Percentiles rank a stretch among this genome's conserved stretches.
phyloP scores from a whole-genome alignment of 257 asterid genomes.

The Solanum clarkiae region DNA sequence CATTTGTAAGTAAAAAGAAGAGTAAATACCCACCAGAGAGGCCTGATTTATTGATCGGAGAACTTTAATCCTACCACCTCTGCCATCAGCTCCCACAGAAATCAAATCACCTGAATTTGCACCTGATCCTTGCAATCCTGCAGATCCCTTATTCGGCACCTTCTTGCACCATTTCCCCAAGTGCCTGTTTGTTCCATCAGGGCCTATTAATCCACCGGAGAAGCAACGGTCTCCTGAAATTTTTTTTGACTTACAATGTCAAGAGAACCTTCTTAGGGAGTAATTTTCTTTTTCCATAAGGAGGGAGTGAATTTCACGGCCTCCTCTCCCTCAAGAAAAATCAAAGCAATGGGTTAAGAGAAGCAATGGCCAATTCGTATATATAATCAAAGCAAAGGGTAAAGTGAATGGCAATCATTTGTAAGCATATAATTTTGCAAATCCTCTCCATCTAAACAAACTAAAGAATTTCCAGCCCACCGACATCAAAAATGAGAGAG shows the following conservation, averaged over 20 bases:
- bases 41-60: constrained; percentile 55
- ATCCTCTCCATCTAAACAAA: not conserved
- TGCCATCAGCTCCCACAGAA: constrained; percentile 90
- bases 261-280: not conserved
- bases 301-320: not conserved
- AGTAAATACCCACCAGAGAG: constrained; percentile 30
- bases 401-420: not conserved
- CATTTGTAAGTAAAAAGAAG: not conserved
- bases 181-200: constrained; percentile 76
- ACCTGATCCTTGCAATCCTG: constrained; percentile 24
- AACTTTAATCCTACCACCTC: constrained; percentile 82
- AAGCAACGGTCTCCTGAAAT: constrained; percentile 43
- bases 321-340: not conserved
- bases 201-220: constrained; percentile 68
- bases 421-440: not conserved
- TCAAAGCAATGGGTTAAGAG: not conserved
- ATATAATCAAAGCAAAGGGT: not conserved
- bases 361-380: not conserved
- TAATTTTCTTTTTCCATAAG: not conserved
- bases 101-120: constrained; percentile 50
- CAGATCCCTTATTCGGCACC: constrained; percentile 27
- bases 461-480: not conserved
- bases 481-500: not conserved
- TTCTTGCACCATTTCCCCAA: constrained; percentile 96
- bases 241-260: not conserved